A percentile compares a stretch with the other conserved stretches of the same genome.
phyloP scores from a whole-genome alignment of 495 filamentous ascomycete genomes.

The Lasiosphaeriaceae sp. region DNA sequence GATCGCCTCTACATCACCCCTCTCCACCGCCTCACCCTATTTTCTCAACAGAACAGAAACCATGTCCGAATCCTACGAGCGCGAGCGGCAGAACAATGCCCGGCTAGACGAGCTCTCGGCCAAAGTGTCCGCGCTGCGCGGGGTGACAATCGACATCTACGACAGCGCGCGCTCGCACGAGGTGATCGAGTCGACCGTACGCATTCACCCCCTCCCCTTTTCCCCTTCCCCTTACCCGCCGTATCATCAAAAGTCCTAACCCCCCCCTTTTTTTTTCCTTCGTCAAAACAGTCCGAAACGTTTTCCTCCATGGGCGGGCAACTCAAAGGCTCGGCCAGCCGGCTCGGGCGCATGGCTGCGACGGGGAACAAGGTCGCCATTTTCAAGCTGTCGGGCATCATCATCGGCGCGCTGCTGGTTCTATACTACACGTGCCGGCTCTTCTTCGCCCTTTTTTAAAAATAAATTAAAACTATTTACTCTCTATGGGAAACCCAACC shows the following conservation, averaged over 20 bases:
- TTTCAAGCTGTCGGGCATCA: slow-evolving; percentile 81
- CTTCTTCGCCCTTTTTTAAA: slow-evolving; percentile 62
- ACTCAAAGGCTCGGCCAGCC: slow-evolving; percentile 78
- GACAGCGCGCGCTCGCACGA: slow-evolving; percentile 85
- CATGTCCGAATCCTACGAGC: slow-evolving; percentile 95
- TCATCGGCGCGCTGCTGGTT: slow-evolving; percentile 67
- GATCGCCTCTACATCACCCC: too few species aligned
- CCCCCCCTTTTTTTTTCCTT: neutral
- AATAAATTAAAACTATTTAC: too few species aligned
- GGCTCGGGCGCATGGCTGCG: slow-evolving; percentile 89
- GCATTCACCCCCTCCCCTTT: slow-evolving; percentile 20
- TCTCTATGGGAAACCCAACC: too few species aligned
- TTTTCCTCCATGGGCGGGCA: slow-evolving; percentile 58
- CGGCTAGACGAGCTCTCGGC: slow-evolving; percentile 84
- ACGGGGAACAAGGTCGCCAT: slow-evolving; percentile 87
- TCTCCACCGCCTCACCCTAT: neutral
- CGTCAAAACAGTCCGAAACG: slow-evolving; percentile 42
- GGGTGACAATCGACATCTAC: slow-evolving; percentile 98
- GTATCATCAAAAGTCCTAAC: neutral
- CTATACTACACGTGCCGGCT: slow-evolving; percentile 69
- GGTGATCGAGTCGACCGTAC: slow-evolving; percentile 80
- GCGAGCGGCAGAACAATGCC: slow-evolving; percentile 93
- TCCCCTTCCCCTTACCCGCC: neutral
- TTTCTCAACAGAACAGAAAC: slow-evolving; percentile 5
- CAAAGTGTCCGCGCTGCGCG: slow-evolving; percentile 87